Percentiles rank a stretch among this genome's conserved stretches.
phyloP scores from a whole-genome alignment of 2,329 filamentous ascomycete genomes.

The Venturia oleaginea region DNA sequence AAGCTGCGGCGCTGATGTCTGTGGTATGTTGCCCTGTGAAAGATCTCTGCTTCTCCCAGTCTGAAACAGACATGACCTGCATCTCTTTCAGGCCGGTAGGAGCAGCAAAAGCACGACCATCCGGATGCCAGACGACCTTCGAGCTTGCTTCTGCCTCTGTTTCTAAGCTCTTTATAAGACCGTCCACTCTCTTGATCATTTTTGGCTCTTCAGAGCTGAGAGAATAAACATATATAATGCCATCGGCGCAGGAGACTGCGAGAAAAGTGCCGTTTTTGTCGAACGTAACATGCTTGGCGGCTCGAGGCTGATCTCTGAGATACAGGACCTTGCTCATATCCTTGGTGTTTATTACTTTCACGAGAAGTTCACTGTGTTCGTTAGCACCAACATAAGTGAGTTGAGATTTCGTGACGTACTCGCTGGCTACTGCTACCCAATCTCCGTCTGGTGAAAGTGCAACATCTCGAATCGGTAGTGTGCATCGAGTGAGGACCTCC shows the following conservation, averaged over 20 bases:
- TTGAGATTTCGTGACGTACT: slow-evolving; percentile 41
- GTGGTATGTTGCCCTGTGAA: slow-evolving; percentile 75
- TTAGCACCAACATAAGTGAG: neutral
- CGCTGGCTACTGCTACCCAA: slow-evolving; percentile 94
- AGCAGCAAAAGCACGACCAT: slow-evolving; percentile 81
- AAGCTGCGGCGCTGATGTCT: slow-evolving; percentile 78
- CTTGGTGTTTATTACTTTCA: slow-evolving; percentile 76
- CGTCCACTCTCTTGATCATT: slow-evolving; percentile 74
- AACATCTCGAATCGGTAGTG: slow-evolving; percentile 80
- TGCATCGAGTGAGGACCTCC: slow-evolving; percentile 70
- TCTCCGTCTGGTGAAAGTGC: slow-evolving; percentile 70
- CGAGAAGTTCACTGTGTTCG: slow-evolving; percentile 59
- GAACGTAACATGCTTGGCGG: slow-evolving; percentile 88
- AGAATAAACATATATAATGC: slow-evolving; percentile 83
- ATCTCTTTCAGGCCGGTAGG: slow-evolving; percentile 61
- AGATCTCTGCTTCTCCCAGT: slow-evolving; percentile 77
- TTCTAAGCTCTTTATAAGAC: slow-evolving; percentile 71
- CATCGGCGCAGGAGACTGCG: slow-evolving; percentile 79
- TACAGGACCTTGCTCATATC: slow-evolving; percentile 70
- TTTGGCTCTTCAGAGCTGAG: slow-evolving; percentile 69
- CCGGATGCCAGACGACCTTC: slow-evolving; percentile 80
- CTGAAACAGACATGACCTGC: slow-evolving; percentile 75
- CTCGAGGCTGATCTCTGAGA: slow-evolving; percentile 72
- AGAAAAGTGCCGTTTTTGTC: slow-evolving; percentile 69
- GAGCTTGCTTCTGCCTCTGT: slow-evolving; percentile 68